phyloP scores from a whole-genome alignment of 2,329 filamentous ascomycete genomes.

The Aspergillus arachidicola region DNA sequence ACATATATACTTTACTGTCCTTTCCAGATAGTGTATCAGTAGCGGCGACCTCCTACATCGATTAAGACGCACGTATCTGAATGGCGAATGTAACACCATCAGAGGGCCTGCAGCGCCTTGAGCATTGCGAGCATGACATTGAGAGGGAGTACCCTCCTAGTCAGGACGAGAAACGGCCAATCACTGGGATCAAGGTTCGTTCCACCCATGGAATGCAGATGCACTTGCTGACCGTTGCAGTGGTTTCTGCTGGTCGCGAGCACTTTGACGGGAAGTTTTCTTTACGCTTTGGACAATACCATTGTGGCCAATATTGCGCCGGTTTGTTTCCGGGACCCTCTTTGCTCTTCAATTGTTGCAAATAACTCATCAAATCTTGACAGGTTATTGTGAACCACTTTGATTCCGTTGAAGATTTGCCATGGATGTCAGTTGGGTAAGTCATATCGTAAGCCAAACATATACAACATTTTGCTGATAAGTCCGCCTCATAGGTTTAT shows the following conservation, averaged over 20 bases:
- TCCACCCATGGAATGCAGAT: rapidly evolving
- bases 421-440: conserved; percentile 3
- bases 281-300: conserved; percentile 48
- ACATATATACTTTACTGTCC: too few relatives aligned
- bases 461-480: neutral
- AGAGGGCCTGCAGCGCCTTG: too few relatives aligned
- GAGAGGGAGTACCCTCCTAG: too few relatives aligned
- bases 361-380: neutral
- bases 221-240: neutral
- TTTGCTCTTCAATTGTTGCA: neutral
- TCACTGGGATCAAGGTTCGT: too few relatives aligned
- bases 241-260: neutral
- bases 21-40: too few relatives aligned
- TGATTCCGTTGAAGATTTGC: neutral
- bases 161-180: too few relatives aligned
- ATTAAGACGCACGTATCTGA: too few relatives aligned
- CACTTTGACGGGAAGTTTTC: conserved; percentile 16
- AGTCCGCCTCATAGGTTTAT: conserved; percentile 40
- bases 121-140: too few relatives aligned
- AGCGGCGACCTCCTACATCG: too few relatives aligned
- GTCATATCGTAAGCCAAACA: neutral
- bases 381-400: conserved; percentile 2
- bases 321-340: too few relatives aligned
- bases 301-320: conserved; percentile 54
- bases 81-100: too few relatives aligned